Evolutionary conservation across 139 green algal genomes (phyloP), one percentile per base, ranked within the genome.

Genomic region (Bryopsis sp.): DNA sequence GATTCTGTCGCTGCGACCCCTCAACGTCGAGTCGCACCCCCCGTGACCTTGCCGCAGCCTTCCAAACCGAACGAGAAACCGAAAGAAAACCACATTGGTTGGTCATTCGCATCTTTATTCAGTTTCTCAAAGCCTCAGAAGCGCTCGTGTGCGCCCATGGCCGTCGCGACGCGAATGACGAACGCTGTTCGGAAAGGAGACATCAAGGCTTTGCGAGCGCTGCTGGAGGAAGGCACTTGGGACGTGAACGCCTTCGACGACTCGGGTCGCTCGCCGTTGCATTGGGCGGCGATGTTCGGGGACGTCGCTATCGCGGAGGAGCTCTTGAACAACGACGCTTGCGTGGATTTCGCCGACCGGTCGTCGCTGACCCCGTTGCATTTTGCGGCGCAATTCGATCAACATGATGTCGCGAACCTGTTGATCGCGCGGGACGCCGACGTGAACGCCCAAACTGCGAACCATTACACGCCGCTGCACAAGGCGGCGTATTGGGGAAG

Each of bases 381-480:
- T 26, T 67, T 26, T 26, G 59, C 59, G 11, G 59, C 59, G 5
- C 7, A 31, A 47, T 48, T n/a, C 5, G 59, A 31, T 28, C 59
- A 47, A 7, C 33, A 67, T 46, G 59, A 8, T 6, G 33, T 67
- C 19, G 28, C 8, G 24, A 47, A 67, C 28, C 7, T 31, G 7
- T 31, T 67, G 5, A n/a, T 48, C 5, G 33, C 7, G 5, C 7
- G 8, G 29, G 59, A 31, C 7, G 59, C 34, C 5, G 33, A 67
- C 19, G 59, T 67, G 28, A 15, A 47, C 7, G 19, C 59, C 7
- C 5, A 15, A 47, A 67, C 6, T 11, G 5, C 19, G 28, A 26
- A 7, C 4, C 33, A 26, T 7, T 29, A n/a, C 7, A 67, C 59
- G 59, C 8, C 59, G 33, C 59, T 67, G 59, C 59, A 67, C 31